phyloP scores from a whole-genome alignment of 257 asterid species.

The Solanum etuberosum region DNA sequence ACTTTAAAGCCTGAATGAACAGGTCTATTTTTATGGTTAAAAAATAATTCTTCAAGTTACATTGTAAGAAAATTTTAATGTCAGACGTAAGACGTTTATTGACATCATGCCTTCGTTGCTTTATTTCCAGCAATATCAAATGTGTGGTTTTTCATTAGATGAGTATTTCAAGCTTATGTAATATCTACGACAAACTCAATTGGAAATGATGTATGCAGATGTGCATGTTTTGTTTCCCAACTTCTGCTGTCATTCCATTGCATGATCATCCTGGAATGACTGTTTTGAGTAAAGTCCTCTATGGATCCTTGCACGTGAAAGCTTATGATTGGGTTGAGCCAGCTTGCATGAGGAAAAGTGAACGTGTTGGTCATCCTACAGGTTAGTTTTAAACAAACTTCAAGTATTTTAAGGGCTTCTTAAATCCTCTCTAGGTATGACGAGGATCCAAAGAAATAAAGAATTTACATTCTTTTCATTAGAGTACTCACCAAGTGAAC shows the following conservation, averaged over 20 bases:
- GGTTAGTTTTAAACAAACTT: conserved; percentile 28
- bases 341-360: conserved; percentile 36
- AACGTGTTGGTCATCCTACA: conserved; percentile 39
- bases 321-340: conserved; percentile 98
- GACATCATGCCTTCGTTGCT: background rate
- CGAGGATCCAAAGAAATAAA: background rate
- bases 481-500: background rate
- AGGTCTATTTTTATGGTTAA: background rate
- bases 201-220: conserved; percentile 52
- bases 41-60: background rate
- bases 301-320: conserved; percentile 94
- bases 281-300: conserved; percentile 83
- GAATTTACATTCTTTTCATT: background rate
- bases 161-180: conserved; percentile 8
- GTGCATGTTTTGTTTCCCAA: conserved; percentile 90
- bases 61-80: background rate
- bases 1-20: background rate
- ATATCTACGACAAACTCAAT: background rate
- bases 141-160: background rate
- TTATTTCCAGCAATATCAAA: background rate
- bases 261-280: conserved; percentile 98
- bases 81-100: too few species aligned
- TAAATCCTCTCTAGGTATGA: background rate
- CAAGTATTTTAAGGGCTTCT: background rate
- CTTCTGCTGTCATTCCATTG: conserved; percentile 91